Evolutionary conservation across 305 asterid genomes (phyloP), one percentile per base, ranked within the genome.

Genomic region (Caryopteris hybrid): DNA sequence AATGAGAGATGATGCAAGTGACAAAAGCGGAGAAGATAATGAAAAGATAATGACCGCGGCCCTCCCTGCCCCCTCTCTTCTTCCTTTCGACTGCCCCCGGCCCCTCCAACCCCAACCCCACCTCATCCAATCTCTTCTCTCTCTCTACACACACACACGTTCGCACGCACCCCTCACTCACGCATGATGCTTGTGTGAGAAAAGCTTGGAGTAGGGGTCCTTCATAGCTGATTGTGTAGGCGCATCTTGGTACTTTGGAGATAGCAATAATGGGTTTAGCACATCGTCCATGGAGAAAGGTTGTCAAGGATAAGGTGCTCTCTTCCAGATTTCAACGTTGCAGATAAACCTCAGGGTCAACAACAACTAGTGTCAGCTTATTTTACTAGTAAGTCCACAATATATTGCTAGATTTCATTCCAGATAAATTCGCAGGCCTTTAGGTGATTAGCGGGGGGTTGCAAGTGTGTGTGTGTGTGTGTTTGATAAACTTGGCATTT

Each of bases 1-100:
- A 74, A 47, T 45, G 72, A 55, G 64, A 25, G 68, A 68, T 57
- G 81, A 69, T 69, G 53, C 20, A 42, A 53, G 38, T 70, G 61
- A 65, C 68, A 69, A 73, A 69, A 73, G 76, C 34, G 45, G 63
- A 57, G 64, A 75, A 72, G 80, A 75, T 79, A 79, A 74, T 71
- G 78, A 58, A 78, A 69, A 74, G 83, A 78, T 62, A 70, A 41
- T 45, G 78, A 71, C 78, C 63, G 69, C 61, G 46, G 63, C 64
- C 65, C 74, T 9, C 61, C 52, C 22, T 63, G 70, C 69, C 75
- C 43, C 72, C 75, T 7, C 10, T 0, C 38, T 22, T 23, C 45
- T n/a, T 4, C 69, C 17, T 6, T 10, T n/a, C 20, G 42, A 25
- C n/a, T 56, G 0, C 66, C 50, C 57, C 43, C 18, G 2, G n/a